These are phyloP conservation scores for Scheffersomyces quercinus DNA, from an alignment of 1,139 yeast species.

Conservation along the genomic window DNA sequence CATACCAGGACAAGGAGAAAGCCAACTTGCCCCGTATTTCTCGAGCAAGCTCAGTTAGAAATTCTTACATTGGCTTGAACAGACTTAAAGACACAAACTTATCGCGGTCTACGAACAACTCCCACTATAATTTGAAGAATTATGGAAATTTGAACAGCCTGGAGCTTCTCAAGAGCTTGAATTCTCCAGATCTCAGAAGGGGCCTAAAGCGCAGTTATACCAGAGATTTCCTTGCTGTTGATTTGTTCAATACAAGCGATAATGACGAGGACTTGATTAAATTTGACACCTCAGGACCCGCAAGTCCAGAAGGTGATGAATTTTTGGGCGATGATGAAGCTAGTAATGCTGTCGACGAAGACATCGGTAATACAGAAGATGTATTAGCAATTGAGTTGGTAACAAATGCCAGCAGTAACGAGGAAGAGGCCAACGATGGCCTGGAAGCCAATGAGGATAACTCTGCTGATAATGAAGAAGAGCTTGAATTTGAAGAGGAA, in stretches of 20 bases:
- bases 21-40: constrained; percentile 41
- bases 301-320: constrained; percentile 1
- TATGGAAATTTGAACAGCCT: not conserved
- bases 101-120: constrained; percentile 18
- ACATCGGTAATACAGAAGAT: not conserved
- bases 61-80: constrained; percentile 43
- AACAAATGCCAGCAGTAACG: constrained; percentile 7
- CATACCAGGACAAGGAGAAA: constrained; percentile 13
- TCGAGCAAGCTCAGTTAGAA: constrained; percentile 28
- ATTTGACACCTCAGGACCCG: not conserved
- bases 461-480: constrained; percentile 7
- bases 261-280: not conserved
- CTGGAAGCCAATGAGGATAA: constrained; percentile 12
- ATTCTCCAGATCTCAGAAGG: constrained; percentile 6
- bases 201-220: not conserved
- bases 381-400: not conserved
- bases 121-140: constrained; percentile 18
- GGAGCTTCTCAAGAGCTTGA: constrained; percentile 1
- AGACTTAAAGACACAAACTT: constrained; percentile 35
- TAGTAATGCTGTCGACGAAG: not conserved
- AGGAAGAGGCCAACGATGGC: constrained; percentile 11
- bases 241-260: not conserved
- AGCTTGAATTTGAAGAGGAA: constrained; percentile 7
- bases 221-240: not conserved
- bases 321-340: constrained; percentile 1